Percentiles rank a stretch among this genome's conserved stretches.
These are phyloP conservation scores for Lizonia empirigonia DNA, from an alignment of 2,329 filamentous ascomycete genomes.

Conservation along the genomic window DNA sequence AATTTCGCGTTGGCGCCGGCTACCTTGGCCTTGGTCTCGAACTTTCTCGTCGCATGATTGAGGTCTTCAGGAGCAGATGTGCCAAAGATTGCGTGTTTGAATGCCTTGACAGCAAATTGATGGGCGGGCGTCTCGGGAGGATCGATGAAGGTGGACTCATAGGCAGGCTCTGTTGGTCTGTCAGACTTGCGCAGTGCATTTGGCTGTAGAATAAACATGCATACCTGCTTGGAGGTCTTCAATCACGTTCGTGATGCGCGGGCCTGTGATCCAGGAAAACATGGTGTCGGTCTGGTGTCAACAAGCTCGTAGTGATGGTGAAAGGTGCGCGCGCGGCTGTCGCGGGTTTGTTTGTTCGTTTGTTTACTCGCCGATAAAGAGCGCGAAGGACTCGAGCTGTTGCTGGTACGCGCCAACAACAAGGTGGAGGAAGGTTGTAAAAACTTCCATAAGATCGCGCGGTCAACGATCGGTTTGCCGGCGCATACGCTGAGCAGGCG, in stretches of 20 bases:
- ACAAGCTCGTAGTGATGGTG: slow-evolving; percentile 2
- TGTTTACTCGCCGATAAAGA: slow-evolving; percentile 41
- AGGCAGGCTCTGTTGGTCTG: slow-evolving; percentile 32
- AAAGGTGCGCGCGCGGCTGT: slow-evolving; percentile 9
- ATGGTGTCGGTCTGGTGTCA: slow-evolving; percentile 24
- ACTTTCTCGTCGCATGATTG: slow-evolving; percentile 28
- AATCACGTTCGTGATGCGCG: slow-evolving; percentile 46
- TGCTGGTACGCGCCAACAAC: background rate
- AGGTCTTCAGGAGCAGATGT: slow-evolving; percentile 62
- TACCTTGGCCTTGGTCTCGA: slow-evolving; percentile 34
- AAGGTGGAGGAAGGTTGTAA: background rate
- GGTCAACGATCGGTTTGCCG: background rate
- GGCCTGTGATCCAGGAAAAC: slow-evolving; percentile 50
- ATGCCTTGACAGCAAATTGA: slow-evolving; percentile 69
- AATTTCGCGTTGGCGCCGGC: slow-evolving; percentile 33
- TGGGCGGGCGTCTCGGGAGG: slow-evolving; percentile 69
- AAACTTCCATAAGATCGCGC: slow-evolving; percentile 11
- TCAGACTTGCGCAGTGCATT: slow-evolving; percentile 16
- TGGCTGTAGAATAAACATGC: background rate
- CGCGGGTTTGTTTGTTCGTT: slow-evolving; percentile 40
- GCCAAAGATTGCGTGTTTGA: slow-evolving; percentile 68
- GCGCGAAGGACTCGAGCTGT: slow-evolving; percentile 14
- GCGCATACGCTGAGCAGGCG: slow-evolving; percentile 1
- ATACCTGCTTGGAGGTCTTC: slow-evolving; percentile 45
- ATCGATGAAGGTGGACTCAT: slow-evolving; percentile 55